phyloP scores from a whole-genome alignment of 2,329 filamentous ascomycete species.

The Boeremia lycopersici region DNA sequence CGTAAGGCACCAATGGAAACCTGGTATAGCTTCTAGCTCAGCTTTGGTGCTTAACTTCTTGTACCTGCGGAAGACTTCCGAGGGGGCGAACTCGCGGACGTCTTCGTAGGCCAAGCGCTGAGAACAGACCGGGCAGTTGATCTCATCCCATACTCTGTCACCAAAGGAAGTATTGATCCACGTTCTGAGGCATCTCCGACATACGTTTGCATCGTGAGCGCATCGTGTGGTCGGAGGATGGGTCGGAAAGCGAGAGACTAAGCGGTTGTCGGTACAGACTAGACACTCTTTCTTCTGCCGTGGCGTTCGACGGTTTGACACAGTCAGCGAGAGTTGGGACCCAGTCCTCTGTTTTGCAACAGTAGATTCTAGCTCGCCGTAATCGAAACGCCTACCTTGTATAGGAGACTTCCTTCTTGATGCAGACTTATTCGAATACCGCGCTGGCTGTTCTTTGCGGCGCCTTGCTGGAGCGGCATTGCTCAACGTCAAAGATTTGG shows the following conservation, averaged over 20 bases:
- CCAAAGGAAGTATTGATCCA: conserved; percentile 50
- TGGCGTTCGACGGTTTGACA: background rate
- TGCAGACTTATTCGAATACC: background rate
- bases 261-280: conserved; percentile 43
- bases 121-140: conserved; percentile 59
- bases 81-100: conserved; percentile 54
- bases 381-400: background rate
- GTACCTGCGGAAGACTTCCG: conserved; percentile 51
- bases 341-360: background rate
- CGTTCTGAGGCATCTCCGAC: conserved; percentile 44
- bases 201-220: conserved; percentile 43
- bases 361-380: background rate
- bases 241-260: conserved; percentile 39
- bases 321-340: background rate
- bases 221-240: conserved; percentile 43
- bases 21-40: conserved; percentile 51
- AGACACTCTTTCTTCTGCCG: conserved; percentile 31
- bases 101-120: conserved; percentile 52
- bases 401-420: background rate
- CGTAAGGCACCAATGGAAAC: conserved; percentile 61
- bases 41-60: conserved; percentile 53
- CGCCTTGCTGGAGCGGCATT: background rate
- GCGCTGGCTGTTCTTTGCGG: background rate
- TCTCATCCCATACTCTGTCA: conserved; percentile 52
- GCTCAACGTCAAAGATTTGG: background rate